These are phyloP conservation scores for Corymbia calophylla DNA, from an alignment of 441 rosid species.

Conservation along the genomic window DNA sequence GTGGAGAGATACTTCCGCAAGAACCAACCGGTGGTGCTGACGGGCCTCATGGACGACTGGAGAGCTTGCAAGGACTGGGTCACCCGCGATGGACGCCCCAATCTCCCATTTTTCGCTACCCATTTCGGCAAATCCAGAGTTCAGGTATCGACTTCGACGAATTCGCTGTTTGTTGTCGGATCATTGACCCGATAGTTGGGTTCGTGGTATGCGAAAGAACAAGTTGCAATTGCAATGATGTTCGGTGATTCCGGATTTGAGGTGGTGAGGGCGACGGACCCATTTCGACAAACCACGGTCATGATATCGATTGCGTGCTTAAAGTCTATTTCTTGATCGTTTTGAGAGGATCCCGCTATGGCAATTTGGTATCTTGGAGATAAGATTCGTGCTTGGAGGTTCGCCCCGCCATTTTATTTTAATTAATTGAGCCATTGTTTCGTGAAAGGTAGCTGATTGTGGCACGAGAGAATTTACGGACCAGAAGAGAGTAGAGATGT, in stretches of 20 bases:
- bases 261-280: not conserved
- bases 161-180: not conserved
- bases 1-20: conserved; percentile 52
- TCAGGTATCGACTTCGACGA: conserved; percentile 37
- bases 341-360: not conserved
- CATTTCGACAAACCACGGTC: not conserved
- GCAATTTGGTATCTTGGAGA: not conserved
- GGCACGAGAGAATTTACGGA: conserved; percentile 66
- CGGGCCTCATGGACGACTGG: conserved; percentile 82
- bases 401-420: not conserved
- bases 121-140: conserved; percentile 71
- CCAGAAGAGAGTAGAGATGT: conserved; percentile 85
- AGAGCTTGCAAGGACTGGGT: conserved; percentile 79
- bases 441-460: conserved; percentile 78
- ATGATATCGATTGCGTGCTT: not conserved
- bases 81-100: conserved; percentile 38
- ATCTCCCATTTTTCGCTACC: conserved; percentile 54
- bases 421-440: not conserved
- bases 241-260: not conserved
- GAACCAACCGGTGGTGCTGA: conserved; percentile 69
- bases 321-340: not conserved
- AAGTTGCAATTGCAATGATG: not conserved
- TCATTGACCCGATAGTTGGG: not conserved
- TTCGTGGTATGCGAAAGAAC: not conserved
- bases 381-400: not conserved